Evolutionary conservation across 257 asterid genomes (phyloP).

Genomic region (Nicotiana undulata): DNA sequence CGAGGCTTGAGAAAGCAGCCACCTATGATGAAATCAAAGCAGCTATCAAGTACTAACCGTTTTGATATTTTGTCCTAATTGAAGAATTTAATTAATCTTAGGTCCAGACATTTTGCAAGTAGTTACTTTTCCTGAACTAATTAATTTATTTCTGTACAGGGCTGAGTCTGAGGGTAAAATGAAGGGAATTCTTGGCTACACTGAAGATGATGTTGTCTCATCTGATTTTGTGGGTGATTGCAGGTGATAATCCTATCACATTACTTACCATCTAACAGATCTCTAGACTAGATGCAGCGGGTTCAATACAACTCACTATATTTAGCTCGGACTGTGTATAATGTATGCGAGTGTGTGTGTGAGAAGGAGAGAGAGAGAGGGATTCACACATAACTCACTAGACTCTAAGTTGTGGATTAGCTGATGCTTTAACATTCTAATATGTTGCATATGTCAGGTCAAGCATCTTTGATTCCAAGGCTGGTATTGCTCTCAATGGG

Average conservation of each 20-base stretch:
- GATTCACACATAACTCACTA: not conserved
- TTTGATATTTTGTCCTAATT: not conserved
- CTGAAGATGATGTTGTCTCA: slow-evolving; percentile 58
- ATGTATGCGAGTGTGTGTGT: not conserved
- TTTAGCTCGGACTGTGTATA: not conserved
- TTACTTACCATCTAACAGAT: not conserved
- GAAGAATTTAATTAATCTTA: not conserved
- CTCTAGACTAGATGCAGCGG: not conserved
- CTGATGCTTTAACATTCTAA: not conserved
- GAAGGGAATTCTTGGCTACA: slow-evolving; percentile 62
- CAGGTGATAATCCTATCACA: slow-evolving; percentile 20
- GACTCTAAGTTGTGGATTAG: not conserved
- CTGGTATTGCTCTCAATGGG: slow-evolving; percentile 46
- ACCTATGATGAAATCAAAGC: slow-evolving; percentile 49
- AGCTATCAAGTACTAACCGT: slow-evolving; percentile 32
- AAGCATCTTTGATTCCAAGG: slow-evolving; percentile 61
- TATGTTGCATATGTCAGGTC: slow-evolving; percentile 30
- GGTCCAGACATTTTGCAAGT: not conserved
- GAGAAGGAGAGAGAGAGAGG: not conserved
- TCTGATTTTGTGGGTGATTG: slow-evolving; percentile 47
- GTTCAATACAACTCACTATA: not conserved
- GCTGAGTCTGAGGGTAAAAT: slow-evolving; percentile 37
- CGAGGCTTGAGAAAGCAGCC: slow-evolving; percentile 42
- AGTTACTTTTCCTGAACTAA: not conserved
- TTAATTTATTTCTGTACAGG: slow-evolving; percentile 13